phyloP scores from a whole-genome alignment of 140 eudicot genomes.

The Flaveria floridana region DNA sequence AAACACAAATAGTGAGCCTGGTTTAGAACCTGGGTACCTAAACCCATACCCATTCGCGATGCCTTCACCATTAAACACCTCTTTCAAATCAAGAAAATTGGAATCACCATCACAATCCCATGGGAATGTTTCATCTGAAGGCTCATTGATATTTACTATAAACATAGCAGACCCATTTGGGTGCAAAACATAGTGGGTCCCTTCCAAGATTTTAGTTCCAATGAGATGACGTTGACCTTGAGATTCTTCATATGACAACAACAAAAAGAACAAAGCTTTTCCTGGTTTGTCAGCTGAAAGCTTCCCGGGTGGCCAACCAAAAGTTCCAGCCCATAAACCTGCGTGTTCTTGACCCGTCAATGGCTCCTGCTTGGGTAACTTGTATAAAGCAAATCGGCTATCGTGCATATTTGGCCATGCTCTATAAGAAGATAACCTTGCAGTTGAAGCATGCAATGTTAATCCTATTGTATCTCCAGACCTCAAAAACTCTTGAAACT shows the following conservation, averaged over 20 bases:
- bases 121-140: constrained; percentile 69
- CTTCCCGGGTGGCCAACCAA: constrained; percentile 93
- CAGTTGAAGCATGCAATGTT: constrained; percentile 66
- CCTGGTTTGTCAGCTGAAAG: constrained; percentile 84
- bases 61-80: constrained; percentile 74
- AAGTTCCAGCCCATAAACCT: constrained; percentile 91
- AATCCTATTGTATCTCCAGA: constrained; percentile 76
- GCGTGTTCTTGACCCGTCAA: constrained; percentile 54
- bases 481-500: constrained; percentile 68
- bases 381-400: constrained; percentile 71
- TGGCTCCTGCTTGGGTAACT: constrained; percentile 61
- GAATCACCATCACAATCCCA: constrained; percentile 70
- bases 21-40: constrained; percentile 94
- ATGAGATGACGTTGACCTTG: constrained; percentile 60
- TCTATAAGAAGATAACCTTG: constrained; percentile 68
- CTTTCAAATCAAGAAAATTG: constrained; percentile 48
- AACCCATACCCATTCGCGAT: constrained; percentile 95
- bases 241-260: constrained; percentile 79
- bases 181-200: constrained; percentile 88
- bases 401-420: constrained; percentile 96
- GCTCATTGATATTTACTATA: constrained; percentile 62
- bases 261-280: constrained; percentile 79
- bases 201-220: constrained; percentile 89
- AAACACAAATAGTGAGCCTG: constrained; percentile 75
- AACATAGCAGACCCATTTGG: constrained; percentile 99